A percentile compares a stretch with the other conserved stretches of the same genome.
Conservation (phyloP, 1,139 yeast genomes). For the Sugiyamaella castrensis region DNA sequence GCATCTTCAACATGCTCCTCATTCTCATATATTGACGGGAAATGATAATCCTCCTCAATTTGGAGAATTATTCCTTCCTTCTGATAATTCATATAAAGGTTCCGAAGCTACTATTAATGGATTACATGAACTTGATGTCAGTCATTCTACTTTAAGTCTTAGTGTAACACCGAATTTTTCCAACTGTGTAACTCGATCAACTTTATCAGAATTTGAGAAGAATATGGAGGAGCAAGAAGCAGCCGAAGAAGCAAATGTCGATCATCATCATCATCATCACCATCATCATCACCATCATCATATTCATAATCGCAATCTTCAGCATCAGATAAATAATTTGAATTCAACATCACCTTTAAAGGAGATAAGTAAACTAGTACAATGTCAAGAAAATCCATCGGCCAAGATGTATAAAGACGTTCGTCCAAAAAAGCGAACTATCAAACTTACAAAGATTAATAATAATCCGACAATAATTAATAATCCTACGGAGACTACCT, state of each 20-base stretch:
- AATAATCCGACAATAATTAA: too few relatives aligned
- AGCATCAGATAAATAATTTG: not conserved
- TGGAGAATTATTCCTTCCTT: not conserved
- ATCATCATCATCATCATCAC: not conserved
- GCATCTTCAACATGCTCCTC: conserved; percentile 12
- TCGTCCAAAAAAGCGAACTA: conserved; percentile 14
- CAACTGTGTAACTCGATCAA: conserved; percentile 13
- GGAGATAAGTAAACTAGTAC: conserved; percentile 1
- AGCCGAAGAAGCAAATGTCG: not conserved
- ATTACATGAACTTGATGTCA: conserved; percentile 10
- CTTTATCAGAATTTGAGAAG: conserved; percentile 8
- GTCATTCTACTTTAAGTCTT: conserved; percentile 12
- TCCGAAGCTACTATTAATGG: conserved; percentile 10
- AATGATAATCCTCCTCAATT: conserved; percentile 4
- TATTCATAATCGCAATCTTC: not conserved
- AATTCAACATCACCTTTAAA: conserved; percentile 5
- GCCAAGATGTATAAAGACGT: conserved; percentile 10
- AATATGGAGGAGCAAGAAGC: not conserved
- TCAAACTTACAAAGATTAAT: conserved; percentile 9
- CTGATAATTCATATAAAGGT: conserved; percentile 2
- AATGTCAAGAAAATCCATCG: conserved; percentile 1
- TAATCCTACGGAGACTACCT: too few relatives aligned
- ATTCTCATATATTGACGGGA: conserved; percentile 1
- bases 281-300: not conserved
- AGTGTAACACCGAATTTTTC: not conserved